Evolutionary conservation across 2,329 filamentous ascomycete species (phyloP), one percentile per base, ranked within the genome.

Genomic region (Fonsecaea pedrosoi): DNA sequence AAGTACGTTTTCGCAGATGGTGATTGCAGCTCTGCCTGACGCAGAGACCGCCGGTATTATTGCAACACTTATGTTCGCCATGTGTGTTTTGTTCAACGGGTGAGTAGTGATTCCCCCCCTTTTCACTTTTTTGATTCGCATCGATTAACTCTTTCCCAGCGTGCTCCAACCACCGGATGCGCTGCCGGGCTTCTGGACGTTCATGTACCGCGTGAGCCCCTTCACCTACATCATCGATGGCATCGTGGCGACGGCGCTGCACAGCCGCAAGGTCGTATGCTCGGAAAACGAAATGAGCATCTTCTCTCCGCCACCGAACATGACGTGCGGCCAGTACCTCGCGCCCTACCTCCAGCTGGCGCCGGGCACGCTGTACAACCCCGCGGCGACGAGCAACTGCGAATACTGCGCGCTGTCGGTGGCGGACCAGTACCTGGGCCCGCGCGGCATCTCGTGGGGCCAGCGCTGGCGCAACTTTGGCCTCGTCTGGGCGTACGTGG

Each of bases 211-310:
- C 1, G 84, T 94, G 40, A 90, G 91, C 0, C 92, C 92, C 0
- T 90, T 96, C 72, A 93, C 90, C 0, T 96, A 96, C 76, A 81
- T 94, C 15, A 86, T 25, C 90, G 84, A 85, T 4, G 90, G 88
- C 21, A 87, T 96, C 80, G 77, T 94, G 0, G 85, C 89, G 0
- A 86, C 86, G 0, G 91, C 86, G 2, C 80, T 96, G 30, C 30
- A 34, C 53, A n/a, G 34, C 12, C 30, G 30, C 53, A 37, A 55
- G 30, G 53, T 55, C 30, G 34, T 37, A 15, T 55, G 53, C 34
- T 25, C 53, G 12, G 34, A 37, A 15, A 55, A 55, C 34, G 53
- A 55, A n/a, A 7, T 34, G 13, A 55, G 30, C 30, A 15, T 55
- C 15, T 37, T 55, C 30, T 34, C 53, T 7, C 89, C 92, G 0